Conservation (phyloP, 257 asterid species). For the Salvia hispanica region DNA sequence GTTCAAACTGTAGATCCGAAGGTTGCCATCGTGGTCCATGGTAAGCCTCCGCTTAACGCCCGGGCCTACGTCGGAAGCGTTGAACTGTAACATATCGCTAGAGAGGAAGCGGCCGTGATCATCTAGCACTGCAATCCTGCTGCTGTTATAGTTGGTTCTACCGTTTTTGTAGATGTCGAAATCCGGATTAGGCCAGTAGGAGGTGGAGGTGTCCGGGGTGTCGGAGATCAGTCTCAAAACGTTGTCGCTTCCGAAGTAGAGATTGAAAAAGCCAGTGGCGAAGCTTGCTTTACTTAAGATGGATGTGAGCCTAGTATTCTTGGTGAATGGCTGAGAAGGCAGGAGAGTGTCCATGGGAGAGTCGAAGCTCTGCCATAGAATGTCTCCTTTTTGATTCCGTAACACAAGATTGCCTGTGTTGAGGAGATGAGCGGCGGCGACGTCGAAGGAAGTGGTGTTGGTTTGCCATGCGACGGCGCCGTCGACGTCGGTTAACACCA, state of each 20-base stretch:
- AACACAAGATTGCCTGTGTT: slow-evolving; percentile 59
- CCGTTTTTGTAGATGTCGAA: not conserved
- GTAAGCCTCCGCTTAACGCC: slow-evolving; percentile 58
- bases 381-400: slow-evolving; percentile 31
- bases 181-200: slow-evolving; percentile 73
- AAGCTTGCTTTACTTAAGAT: slow-evolving; percentile 41
- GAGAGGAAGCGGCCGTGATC: no score
- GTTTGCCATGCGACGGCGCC: slow-evolving; percentile 52
- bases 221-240: slow-evolving; percentile 59
- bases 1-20: slow-evolving; percentile 61
- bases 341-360: slow-evolving; percentile 63
- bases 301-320: slow-evolving; percentile 54
- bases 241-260: slow-evolving; percentile 62
- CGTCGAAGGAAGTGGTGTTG: slow-evolving; percentile 37
- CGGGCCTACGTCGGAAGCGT: slow-evolving; percentile 57
- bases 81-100: slow-evolving; percentile 27
- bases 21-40: slow-evolving; percentile 66
- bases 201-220: slow-evolving; percentile 54
- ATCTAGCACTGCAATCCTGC: no score
- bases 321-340: slow-evolving; percentile 62
- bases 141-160: no score
- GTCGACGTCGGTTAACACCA: slow-evolving; percentile 52
- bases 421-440: slow-evolving; percentile 50
- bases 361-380: slow-evolving; percentile 73
- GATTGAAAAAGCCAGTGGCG: slow-evolving; percentile 58